Conservation (phyloP, 345 rosid species). For the Excoecaria cochinchinensis region DNA sequence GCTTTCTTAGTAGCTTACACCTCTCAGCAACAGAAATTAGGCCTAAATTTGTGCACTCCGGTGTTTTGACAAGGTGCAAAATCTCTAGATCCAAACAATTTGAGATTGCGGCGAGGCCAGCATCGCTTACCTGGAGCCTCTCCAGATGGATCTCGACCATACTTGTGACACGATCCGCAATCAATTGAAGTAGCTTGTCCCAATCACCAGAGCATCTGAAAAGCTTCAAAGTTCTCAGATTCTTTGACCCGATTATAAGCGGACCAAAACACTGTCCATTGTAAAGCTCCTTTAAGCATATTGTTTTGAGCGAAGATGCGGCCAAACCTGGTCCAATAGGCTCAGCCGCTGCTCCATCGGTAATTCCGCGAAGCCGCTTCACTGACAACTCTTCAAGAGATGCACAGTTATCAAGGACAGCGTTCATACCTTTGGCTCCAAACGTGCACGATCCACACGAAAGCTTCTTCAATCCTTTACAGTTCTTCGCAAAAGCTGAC, state of each 20-base stretch:
- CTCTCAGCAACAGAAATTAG: slow-evolving; percentile 48
- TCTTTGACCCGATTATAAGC: slow-evolving; percentile 57
- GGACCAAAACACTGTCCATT: slow-evolving; percentile 82
- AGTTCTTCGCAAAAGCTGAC: slow-evolving; percentile 60
- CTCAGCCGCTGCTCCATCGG: slow-evolving; percentile 51
- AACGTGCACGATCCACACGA: slow-evolving; percentile 82
- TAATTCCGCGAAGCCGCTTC: slow-evolving; percentile 74
- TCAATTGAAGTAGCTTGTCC: slow-evolving; percentile 57
- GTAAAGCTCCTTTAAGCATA: slow-evolving; percentile 71
- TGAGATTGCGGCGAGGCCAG: slow-evolving; percentile 53
- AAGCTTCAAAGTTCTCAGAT: slow-evolving; percentile 63
- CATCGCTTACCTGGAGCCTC: slow-evolving; percentile 65
- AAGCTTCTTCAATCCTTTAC: slow-evolving; percentile 69
- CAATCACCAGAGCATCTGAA: slow-evolving; percentile 84
- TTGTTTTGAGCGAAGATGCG: slow-evolving; percentile 52
- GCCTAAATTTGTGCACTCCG: slow-evolving; percentile 62
- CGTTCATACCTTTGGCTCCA: slow-evolving; percentile 84
- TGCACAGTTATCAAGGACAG: slow-evolving; percentile 68
- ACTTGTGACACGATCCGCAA: slow-evolving; percentile 38
- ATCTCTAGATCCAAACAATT: slow-evolving; percentile 61
- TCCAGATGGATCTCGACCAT: slow-evolving; percentile 71
- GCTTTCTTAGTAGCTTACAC: slow-evolving; percentile 65
- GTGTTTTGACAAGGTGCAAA: slow-evolving; percentile 70
- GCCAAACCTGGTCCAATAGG: slow-evolving; percentile 66
- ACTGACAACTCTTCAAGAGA: slow-evolving; percentile 69